Evolutionary conservation across 345 rosid genomes (phyloP), one percentile per base, ranked within the genome.

Genomic region (Laguncularia racemosa): DNA sequence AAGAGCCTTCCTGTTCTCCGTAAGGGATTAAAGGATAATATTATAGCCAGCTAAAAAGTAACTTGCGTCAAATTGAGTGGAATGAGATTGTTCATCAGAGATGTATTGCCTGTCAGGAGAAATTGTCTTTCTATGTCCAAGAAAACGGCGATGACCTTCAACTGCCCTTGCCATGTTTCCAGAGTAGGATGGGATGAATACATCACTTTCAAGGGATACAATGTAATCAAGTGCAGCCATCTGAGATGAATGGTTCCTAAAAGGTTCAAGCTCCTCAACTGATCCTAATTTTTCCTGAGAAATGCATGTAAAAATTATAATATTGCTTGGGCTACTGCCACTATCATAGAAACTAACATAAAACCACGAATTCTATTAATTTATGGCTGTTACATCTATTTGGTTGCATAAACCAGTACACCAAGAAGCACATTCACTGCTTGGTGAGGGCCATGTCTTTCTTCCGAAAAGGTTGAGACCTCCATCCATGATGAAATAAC

Each of bases 101-200:
- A 49, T 33, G 26, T 7, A 28, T 14, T 59, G 58, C 70, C 70
- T 66, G 55, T 66, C 64, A 1, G 64, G 70, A 33, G 58, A 46
- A 28, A 66, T 66, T 6, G 70, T 66, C 64, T 53, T 58, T 40
- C 59, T 58, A 59, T 58, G 63, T 16, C 70, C 64, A 48, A 62
- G 40, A 50, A 51, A 78, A 56, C 80, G 66, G 16, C 80, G 65
- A 49, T 76, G 81, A 26, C 81, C 79, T 69, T 70, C 78, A 8
- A 72, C 79, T 13, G 76, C 73, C 58, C 70, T 81, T 16, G 80
- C 85, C 82, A 81, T 77, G 73, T 81, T 81, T 14, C 82, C 83
- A 2, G 71, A 74, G 48, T 75, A 63, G 16, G 83, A 64, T 16
- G 83, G 81, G 40, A 69, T 56, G 57, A 81, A 78, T 13, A 78